Percentiles rank a stretch among this genome's conserved stretches.
These are phyloP conservation scores for Eutrema salsugineum DNA, from an alignment of 441 rosid species.

Conservation along the genomic window DNA sequence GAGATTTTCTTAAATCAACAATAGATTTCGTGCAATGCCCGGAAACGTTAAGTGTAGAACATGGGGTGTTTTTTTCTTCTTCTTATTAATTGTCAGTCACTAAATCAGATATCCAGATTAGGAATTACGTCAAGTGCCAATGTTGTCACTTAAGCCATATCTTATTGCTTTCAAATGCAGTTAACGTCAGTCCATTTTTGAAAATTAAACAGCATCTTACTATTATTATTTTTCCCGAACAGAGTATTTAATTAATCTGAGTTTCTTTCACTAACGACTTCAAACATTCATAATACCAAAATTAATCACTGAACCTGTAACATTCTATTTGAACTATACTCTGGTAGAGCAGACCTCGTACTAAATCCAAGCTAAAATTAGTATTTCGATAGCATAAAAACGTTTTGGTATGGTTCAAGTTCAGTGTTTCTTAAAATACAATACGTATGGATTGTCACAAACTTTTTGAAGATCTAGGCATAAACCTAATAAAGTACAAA, in stretches of 20 bases:
- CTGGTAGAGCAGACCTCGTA: neutral
- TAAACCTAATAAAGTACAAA: no score
- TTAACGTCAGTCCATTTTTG: constrained; percentile 10
- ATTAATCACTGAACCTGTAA: neutral
- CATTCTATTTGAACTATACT: neutral
- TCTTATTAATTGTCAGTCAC: neutral
- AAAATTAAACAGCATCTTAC: neutral
- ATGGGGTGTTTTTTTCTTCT: constrained; percentile 20
- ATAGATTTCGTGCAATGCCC: constrained; percentile 30
- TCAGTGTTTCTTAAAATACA: no score
- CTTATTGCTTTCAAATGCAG: constrained; percentile 11
- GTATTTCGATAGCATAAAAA: neutral
- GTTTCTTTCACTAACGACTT: neutral
- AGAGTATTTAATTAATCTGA: neutral
- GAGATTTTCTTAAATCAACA: neutral
- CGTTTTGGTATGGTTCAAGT: neutral
- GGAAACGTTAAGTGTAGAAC: constrained; percentile 27
- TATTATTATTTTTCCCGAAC: no score
- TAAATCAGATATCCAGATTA: constrained; percentile 19
- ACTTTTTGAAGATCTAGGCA: no score
- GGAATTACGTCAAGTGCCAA: constrained; percentile 22
- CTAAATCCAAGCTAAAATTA: neutral
- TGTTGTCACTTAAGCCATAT: neutral
- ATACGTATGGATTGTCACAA: no score
- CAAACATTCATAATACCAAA: neutral